phyloP scores from a whole-genome alignment of 2,329 filamentous ascomycete species.

The Thermomyces lanuginosus region DNA sequence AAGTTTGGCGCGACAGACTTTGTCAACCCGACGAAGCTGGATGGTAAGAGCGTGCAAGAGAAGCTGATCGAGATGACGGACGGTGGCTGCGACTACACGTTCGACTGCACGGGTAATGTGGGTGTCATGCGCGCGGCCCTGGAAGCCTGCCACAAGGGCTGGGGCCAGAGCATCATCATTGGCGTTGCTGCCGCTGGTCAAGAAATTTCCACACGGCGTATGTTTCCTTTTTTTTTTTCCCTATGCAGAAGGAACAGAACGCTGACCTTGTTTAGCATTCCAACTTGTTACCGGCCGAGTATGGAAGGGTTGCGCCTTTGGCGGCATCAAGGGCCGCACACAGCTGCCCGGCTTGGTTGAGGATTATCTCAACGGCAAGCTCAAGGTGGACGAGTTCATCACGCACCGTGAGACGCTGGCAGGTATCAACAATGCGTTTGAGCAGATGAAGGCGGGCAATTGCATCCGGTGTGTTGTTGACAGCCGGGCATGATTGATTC shows the following conservation, averaged over 20 bases:
- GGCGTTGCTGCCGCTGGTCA: slow-evolving; percentile 92
- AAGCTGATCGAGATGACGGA: slow-evolving; percentile 95
- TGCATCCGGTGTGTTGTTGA: slow-evolving; percentile 90
- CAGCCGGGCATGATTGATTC: no score
- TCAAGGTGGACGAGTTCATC: slow-evolving; percentile 99
- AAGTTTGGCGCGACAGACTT: slow-evolving; percentile 97
- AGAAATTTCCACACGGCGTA: slow-evolving; percentile 85
- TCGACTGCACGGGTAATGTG: slow-evolving; percentile 97
- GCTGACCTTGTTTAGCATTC: slow-evolving; percentile 49
- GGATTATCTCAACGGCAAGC: slow-evolving; percentile 74
- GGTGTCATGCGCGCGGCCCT: slow-evolving; percentile 88
- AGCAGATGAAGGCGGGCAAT: slow-evolving; percentile 88
- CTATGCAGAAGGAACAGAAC: slow-evolving; percentile 8
- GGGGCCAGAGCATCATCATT: slow-evolving; percentile 96
- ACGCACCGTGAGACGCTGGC: slow-evolving; percentile 74
- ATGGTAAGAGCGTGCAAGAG: slow-evolving; percentile 65
- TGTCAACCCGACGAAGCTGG: slow-evolving; percentile 74
- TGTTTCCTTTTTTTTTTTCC: slow-evolving; percentile 28
- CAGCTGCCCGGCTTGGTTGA: slow-evolving; percentile 75
- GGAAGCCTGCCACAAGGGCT: slow-evolving; percentile 98
- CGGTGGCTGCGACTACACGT: slow-evolving; percentile 95
- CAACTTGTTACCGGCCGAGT: slow-evolving; percentile 94
- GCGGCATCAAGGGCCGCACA: slow-evolving; percentile 90
- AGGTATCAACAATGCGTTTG: slow-evolving; percentile 79
- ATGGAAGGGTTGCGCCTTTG: slow-evolving; percentile 96